Percentiles rank a stretch among this genome's conserved stretches.
phyloP scores from a whole-genome alignment of 345 rosid species.

The Gossypium sturtianum region DNA sequence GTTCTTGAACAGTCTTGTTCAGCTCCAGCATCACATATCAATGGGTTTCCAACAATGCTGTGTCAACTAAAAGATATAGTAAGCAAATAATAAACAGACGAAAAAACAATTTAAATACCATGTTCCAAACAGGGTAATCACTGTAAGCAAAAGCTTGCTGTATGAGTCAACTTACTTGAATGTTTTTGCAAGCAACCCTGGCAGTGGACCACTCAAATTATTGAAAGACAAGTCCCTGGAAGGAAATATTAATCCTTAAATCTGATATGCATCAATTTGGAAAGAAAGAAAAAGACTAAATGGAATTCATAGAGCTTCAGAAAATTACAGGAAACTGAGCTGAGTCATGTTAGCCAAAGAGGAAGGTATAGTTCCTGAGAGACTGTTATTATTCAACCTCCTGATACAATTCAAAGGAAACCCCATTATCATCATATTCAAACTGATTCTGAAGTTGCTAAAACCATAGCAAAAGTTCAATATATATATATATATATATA shows the following conservation, averaged over 20 bases:
- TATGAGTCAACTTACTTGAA: slow-evolving; percentile 50
- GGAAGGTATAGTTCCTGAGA: slow-evolving; percentile 63
- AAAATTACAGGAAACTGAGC: slow-evolving; percentile 72
- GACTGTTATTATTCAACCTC: slow-evolving; percentile 74
- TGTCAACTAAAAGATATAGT: slow-evolving; percentile 4
- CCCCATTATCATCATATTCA: neutral
- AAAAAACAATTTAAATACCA: neutral
- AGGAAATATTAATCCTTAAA: neutral
- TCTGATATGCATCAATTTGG: neutral
- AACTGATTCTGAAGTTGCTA: neutral
- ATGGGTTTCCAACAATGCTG: slow-evolving; percentile 78
- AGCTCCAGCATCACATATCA: slow-evolving; percentile 55
- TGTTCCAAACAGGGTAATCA: slow-evolving; percentile 9
- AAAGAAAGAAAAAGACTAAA: neutral
- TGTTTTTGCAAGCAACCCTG: slow-evolving; percentile 44
- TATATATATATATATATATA: slow-evolving; percentile 11
- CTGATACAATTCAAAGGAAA: slow-evolving; percentile 33
- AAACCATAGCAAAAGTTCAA: neutral
- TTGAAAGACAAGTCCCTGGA: slow-evolving; percentile 59
- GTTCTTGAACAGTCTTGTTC: slow-evolving; percentile 61
- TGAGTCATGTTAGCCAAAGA: slow-evolving; percentile 69
- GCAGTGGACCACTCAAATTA: slow-evolving; percentile 56
- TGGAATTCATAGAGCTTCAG: neutral
- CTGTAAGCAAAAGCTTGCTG: slow-evolving; percentile 8
- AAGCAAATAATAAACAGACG: neutral